Evolutionary conservation across 805 yeast species (phyloP), one percentile per base, ranked within the genome.

Genomic region (Monosporozyma siamensis): DNA sequence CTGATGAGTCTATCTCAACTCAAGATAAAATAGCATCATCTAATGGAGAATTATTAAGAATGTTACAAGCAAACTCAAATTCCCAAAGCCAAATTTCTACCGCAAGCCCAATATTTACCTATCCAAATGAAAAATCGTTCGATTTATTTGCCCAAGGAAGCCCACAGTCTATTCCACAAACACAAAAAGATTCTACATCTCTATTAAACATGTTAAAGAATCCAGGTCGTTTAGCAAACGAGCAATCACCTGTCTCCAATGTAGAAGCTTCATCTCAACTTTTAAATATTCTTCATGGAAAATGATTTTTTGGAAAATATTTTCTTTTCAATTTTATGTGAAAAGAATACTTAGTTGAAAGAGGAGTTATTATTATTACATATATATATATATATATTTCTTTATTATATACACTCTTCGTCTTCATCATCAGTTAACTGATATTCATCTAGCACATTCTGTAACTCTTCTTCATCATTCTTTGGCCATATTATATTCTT

Each of bases 401-500:
- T 12, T 5, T 35, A 15, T 24, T 35, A 24, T 25, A 35, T 15
- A 25, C n/a, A n/a, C n/a, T 23, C 27, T 23, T 18, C 34, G 18
- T 44, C 52, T 8, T 62, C 64, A 23, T 61, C 69, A 40, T 70
- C 75, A 4, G 63, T 30, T 24, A 78, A 56, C 4, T 68, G 64
- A 48, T 58, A 80, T 54, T 78, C 79, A 32, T 72, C 61, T 11
- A 80, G 45, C 0, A 75, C 59, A 9, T 63, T 62, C 15, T 67
- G 50, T 44, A 64, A 55, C 15, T 64, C 62, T 8, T 45, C 42
- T 5, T 64, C 55, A 3, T 59, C 53, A 37, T 56, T 41, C 17
- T 45, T 42, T 21, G 71, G 58, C 71, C 72, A 54, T 55, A 68
- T 64, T 58, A 78, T 31, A 42, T 58, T 46, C 53, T 63, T 45